Evolutionary conservation across 768 basidiomycete species (phyloP).

Genomic region (Gelatoporia subvermispora): DNA sequence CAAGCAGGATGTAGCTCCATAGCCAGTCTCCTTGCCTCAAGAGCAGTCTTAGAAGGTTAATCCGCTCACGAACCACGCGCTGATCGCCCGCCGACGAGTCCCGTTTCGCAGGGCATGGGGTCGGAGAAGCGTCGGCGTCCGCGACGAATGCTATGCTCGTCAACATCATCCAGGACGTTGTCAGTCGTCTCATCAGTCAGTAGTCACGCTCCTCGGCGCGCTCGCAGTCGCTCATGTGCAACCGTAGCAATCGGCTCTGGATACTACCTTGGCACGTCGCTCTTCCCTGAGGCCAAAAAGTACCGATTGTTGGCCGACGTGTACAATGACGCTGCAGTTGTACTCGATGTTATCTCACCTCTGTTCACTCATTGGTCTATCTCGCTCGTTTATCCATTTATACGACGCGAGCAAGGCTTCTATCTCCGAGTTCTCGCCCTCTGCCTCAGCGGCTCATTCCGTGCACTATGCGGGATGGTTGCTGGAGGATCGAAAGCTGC

Average conservation of each 20-base stretch:
- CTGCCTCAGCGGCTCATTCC: slow-evolving; percentile 54
- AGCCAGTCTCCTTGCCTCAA: slow-evolving; percentile 56
- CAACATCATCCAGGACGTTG: slow-evolving; percentile 61
- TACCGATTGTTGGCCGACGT: slow-evolving; percentile 66
- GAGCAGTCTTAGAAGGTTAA: slow-evolving; percentile 63
- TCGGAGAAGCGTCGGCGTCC: slow-evolving; percentile 62
- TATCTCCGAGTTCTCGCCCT: slow-evolving; percentile 43
- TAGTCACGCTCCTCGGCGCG: slow-evolving; percentile 2
- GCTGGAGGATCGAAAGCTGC: slow-evolving; percentile 70
- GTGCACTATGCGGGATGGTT: slow-evolving; percentile 57
- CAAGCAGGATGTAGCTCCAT: slow-evolving; percentile 71
- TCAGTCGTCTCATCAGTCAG: slow-evolving; percentile 60
- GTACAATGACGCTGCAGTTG: slow-evolving; percentile 55
- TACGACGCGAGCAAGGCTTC: slow-evolving; percentile 23
- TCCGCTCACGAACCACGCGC: background rate
- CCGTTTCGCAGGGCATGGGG: slow-evolving; percentile 50
- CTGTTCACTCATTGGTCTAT: slow-evolving; percentile 33
- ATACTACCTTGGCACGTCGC: slow-evolving; percentile 56
- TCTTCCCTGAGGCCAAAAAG: slow-evolving; percentile 66
- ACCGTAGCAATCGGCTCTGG: slow-evolving; percentile 55
- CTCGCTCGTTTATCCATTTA: slow-evolving; percentile 29
- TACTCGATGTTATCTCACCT: slow-evolving; percentile 59
- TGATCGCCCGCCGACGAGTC: background rate
- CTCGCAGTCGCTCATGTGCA: background rate
- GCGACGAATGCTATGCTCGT: slow-evolving; percentile 62